phyloP scores from a whole-genome alignment of 768 basidiomycete genomes.

The Lactarius trivialis region DNA sequence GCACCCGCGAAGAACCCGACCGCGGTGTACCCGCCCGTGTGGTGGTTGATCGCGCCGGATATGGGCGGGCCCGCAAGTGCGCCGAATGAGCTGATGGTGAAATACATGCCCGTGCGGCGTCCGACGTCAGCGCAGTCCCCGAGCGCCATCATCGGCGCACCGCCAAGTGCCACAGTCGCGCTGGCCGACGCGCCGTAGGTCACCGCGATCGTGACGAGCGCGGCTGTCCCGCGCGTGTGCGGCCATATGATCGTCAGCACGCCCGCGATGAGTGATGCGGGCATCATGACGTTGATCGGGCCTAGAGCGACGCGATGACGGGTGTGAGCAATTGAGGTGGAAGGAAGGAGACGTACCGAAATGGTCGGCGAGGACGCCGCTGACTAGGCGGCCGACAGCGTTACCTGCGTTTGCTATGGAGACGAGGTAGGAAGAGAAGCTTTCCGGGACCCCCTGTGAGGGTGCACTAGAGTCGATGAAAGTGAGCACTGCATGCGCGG shows the following conservation, averaged over 20 bases:
- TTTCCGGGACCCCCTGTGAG: slow-evolving; percentile 39
- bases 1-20: slow-evolving; percentile 52
- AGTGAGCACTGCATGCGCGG: slow-evolving; percentile 43
- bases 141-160: slow-evolving; percentile 54
- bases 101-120: slow-evolving; percentile 55
- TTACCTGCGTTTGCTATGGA: slow-evolving; percentile 65
- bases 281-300: slow-evolving; percentile 59
- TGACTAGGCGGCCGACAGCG: slow-evolving; percentile 47
- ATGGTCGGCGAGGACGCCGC: slow-evolving; percentile 49
- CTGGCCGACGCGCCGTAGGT: slow-evolving; percentile 64
- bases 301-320: slow-evolving; percentile 34
- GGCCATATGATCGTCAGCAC: slow-evolving; percentile 68
- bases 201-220: slow-evolving; percentile 48
- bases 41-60: slow-evolving; percentile 56
- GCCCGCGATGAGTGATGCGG: slow-evolving; percentile 52
- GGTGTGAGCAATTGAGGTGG: not conserved
- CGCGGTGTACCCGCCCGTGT: slow-evolving; percentile 45
- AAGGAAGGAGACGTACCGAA: slow-evolving; percentile 34
- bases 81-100: slow-evolving; percentile 54
- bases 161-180: slow-evolving; percentile 49
- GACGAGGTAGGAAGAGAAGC: slow-evolving; percentile 58
- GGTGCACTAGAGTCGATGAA: slow-evolving; percentile 58
- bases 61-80: slow-evolving; percentile 67
- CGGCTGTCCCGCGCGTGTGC: slow-evolving; percentile 39
- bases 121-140: slow-evolving; percentile 58